Conservation (phyloP, 768 basidiomycete species). For the Chiua virens region DNA sequence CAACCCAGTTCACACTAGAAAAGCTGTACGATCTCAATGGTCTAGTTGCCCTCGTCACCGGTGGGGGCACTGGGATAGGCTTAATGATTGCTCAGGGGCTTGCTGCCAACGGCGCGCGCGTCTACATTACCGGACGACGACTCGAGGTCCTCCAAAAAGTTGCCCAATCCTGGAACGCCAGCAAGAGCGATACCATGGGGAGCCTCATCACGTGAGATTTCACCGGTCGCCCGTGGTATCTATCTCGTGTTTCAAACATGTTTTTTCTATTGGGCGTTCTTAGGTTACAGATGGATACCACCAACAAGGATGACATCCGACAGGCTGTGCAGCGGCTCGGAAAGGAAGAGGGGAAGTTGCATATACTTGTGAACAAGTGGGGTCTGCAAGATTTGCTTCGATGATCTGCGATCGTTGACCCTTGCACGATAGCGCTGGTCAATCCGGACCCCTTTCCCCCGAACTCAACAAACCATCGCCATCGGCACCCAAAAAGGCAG, state of each 20-base stretch:
- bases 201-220: slow-evolving; percentile 57
- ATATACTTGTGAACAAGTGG: slow-evolving; percentile 83
- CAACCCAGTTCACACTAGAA: slow-evolving; percentile 20
- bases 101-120: slow-evolving; percentile 75
- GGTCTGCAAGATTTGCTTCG: background rate
- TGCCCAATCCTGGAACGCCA: slow-evolving; percentile 46
- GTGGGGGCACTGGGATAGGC: slow-evolving; percentile 54
- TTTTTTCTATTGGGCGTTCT: background rate
- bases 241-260: background rate
- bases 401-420: slow-evolving; percentile 1
- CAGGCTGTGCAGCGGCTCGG: slow-evolving; percentile 43
- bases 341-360: slow-evolving; percentile 59
- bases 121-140: slow-evolving; percentile 77
- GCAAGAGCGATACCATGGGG: slow-evolving; percentile 39
- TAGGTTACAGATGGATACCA: slow-evolving; percentile 72
- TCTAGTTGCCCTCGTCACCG: slow-evolving; percentile 51
- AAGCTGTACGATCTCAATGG: slow-evolving; percentile 53
- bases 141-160: slow-evolving; percentile 61
- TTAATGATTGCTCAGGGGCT: slow-evolving; percentile 71
- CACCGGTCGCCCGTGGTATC: background rate
- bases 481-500: slow-evolving; percentile 61
- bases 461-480: slow-evolving; percentile 59
- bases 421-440: slow-evolving; percentile 58
- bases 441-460: slow-evolving; percentile 59
- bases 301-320: slow-evolving; percentile 64